Base-by-base conservation (phyloP, 192 early-diverging fungal species). In the Gaertneriomyces semiglobifer region DNA sequence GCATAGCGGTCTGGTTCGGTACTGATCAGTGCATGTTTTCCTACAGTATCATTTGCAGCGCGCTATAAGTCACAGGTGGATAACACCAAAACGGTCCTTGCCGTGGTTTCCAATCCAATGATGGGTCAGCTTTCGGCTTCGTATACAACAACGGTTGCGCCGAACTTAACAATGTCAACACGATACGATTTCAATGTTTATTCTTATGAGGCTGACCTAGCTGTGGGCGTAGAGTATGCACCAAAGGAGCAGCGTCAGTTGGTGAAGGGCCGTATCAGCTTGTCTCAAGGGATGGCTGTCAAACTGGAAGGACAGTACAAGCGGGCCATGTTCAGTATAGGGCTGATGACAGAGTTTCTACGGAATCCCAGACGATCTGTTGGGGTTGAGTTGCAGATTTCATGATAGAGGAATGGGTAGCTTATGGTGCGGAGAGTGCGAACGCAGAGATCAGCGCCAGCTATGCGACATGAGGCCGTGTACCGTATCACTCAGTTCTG, bases 121-220 rank as follows among this genome's bases (percentile, higher is more conserved):
- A 93, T 98, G 88, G 96, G 96, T 41, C 93, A 96, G 66, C 72
- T 93, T 68, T 87, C 90, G 44, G 76, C 89, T 33, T 84, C 89
- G 5, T 96, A 93, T 83, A 88, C 89, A 0, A 86, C 91, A 16
- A 87, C 90, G 61, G 81, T 96, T 19, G 81, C 83, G 38, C 80
- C 81, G 4, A 80, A 84, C 38, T 63, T 92, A 43, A 84, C 81
- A 40, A 78, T 93, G 55, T 84, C 93, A 42, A 88, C 91, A 2
- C 82, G 91, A 18, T 98, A 93, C 74, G 88, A 93, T 58, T 91
- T 95, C 72, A 96, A 94, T 55, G 83, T 91, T 8, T 96, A 93
- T 72, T 90, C 88, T 56, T 92, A 95, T 54, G 89, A 93, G 41
- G 91, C 91, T 33, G 94, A 98, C 76, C 74, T 98, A 25, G 83